Base-by-base conservation (phyloP, 176 grass and related monocot genomes). In the Avena atlantica region DNA sequence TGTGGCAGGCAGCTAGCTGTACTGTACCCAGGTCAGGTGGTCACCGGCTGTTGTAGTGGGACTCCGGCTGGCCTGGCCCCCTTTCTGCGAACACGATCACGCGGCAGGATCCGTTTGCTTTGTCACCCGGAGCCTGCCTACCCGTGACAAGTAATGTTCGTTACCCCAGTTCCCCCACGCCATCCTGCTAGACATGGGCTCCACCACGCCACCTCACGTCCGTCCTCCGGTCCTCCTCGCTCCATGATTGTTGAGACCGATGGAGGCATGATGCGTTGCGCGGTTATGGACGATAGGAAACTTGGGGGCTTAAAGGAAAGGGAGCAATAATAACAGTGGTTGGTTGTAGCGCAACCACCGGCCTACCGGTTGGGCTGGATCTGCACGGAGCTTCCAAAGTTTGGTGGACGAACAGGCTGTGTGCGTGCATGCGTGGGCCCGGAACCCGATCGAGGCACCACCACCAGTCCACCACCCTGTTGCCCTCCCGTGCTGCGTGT, bases 101-200 rank as follows among this genome's bases (percentile, higher is more conserved):
- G 82, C 78, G 62, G 86, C 82, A 88, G 86, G 90, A 88, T 82
- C 78, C 55, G 44, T 23, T 59, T 0, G 81, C 81, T 37, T 74
- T 83, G 86, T 83, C 83, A 81, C 78, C 51, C 85, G 86, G 70
- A 85, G 86, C 82, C 31, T 34, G 31, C 31, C 71, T 74, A 74
- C 21, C 86, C 81, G 77, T 82, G 83, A 88, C 64, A 89, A 86
- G 90, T 57, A 71, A 88, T 8, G 89, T 81, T 83, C 69, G 84
- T 80, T 78, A 6, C 51, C 71, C 59, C 49, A 42, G 80, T 50
- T 55, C 70, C 70, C 61, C 86, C 72, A 78, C 47, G 63, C 71
- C 64, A 84, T 12, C 15, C 11, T 42, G 6, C 78, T 40, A 67
- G 15, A 50, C 47, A 67, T 62, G 47, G 89, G 77, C 77, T 48